Conservation (phyloP, 768 basidiomycete genomes). For the Auricularia auricula-judae region DNA sequence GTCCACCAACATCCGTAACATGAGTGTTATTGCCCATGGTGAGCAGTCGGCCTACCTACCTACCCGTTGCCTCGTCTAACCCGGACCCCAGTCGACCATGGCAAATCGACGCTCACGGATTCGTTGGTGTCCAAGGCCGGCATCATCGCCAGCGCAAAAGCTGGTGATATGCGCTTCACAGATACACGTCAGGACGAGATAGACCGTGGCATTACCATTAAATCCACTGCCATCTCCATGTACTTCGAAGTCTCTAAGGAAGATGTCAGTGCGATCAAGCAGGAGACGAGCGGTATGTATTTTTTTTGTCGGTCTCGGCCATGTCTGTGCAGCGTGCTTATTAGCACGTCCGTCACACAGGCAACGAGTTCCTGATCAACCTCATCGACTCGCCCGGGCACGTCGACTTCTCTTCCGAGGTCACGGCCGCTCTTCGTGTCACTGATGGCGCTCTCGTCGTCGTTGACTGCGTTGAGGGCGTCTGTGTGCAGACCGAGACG, state of each 20-base stretch:
- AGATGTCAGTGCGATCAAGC: conserved; percentile 72
- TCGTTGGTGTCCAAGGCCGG: conserved; percentile 98
- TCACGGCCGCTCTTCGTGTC: conserved; percentile 98
- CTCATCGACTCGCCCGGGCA: conserved; percentile 99
- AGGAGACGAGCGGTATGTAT: conserved; percentile 79
- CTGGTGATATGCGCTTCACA: conserved; percentile 94
- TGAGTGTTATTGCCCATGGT: conserved; percentile 92
- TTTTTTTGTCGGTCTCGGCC: neutral
- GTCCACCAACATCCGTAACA: conserved; percentile 89
- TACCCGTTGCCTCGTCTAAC: conserved; percentile 2
- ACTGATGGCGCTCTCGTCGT: conserved; percentile 99
- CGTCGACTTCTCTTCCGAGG: conserved; percentile 99
- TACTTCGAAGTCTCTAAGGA: conserved; percentile 95
- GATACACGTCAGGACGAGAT: conserved; percentile 98
- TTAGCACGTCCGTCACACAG: conserved; percentile 26
- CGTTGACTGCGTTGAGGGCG: conserved; percentile 98
- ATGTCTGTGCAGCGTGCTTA: neutral
- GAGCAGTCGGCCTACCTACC: conserved; percentile 18
- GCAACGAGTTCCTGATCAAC: conserved; percentile 98
- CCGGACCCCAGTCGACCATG: conserved; percentile 80
- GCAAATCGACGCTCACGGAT: conserved; percentile 99
- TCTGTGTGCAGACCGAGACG: conserved; percentile 99
- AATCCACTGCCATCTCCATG: conserved; percentile 99
- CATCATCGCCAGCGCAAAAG: conserved; percentile 91
- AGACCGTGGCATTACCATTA: conserved; percentile 99